These are phyloP conservation scores for Lentinula sp. DNA, from an alignment of 768 basidiomycete species.

Conservation along the genomic window DNA sequence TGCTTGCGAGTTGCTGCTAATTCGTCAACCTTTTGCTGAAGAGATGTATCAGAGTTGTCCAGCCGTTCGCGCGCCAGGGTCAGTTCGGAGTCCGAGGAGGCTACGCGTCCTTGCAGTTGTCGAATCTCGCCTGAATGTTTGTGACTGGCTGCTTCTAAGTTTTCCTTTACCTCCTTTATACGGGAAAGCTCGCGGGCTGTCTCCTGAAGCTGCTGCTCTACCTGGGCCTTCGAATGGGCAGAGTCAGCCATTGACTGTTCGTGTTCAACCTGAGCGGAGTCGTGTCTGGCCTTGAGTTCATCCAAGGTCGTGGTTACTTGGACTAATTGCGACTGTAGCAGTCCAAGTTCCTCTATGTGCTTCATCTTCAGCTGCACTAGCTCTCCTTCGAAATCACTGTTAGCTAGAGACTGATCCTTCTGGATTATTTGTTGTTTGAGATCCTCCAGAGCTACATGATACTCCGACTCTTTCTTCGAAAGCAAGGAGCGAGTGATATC, in stretches of 20 bases:
- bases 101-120: constrained; percentile 18
- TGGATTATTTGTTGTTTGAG: constrained; percentile 19
- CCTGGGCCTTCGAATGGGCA: constrained; percentile 20
- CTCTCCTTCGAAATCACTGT: constrained; percentile 16
- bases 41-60: constrained; percentile 17
- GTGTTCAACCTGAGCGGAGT: constrained; percentile 27
- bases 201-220: constrained; percentile 18
- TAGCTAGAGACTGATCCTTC: constrained; percentile 10
- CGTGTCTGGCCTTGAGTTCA: constrained; percentile 24
- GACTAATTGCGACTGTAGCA: constrained; percentile 29
- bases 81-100: constrained; percentile 16
- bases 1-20: constrained; percentile 10
- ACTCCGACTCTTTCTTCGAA: constrained; percentile 12
- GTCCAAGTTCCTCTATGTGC: constrained; percentile 29
- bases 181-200: constrained; percentile 14
- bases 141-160: constrained; percentile 9
- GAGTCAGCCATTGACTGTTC: constrained; percentile 25
- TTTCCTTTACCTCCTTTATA: constrained; percentile 11
- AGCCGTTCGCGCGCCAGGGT: constrained; percentile 10
- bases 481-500: constrained; percentile 14
- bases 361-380: constrained; percentile 25
- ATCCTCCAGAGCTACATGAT: constrained; percentile 20
- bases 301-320: constrained; percentile 27
- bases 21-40: constrained; percentile 14
- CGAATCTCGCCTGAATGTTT: constrained; percentile 14